phyloP scores from a whole-genome alignment of 1,284 basidiomycete genomes.

The Boletus holoroseus region DNA sequence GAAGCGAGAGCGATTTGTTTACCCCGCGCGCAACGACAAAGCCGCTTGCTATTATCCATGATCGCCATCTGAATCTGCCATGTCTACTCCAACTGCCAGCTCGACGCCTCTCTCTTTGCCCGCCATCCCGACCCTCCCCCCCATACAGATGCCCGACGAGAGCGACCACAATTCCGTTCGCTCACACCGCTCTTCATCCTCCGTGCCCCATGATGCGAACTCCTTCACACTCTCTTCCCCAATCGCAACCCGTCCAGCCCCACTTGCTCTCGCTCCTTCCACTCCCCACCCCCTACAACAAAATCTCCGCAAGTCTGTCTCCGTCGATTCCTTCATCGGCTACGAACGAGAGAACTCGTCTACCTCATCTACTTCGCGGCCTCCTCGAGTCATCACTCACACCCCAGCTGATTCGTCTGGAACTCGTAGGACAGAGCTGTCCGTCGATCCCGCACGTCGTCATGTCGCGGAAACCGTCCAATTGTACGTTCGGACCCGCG shows the following conservation, averaged over 20 bases:
- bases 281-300: slow-evolving; percentile 23
- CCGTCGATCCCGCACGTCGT: slow-evolving; percentile 26
- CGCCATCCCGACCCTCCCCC: slow-evolving; percentile 43
- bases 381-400: slow-evolving; percentile 34
- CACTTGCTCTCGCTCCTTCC: slow-evolving; percentile 19
- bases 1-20: slow-evolving; percentile 4
- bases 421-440: slow-evolving; percentile 22
- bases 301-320: slow-evolving; percentile 62
- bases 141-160: slow-evolving; percentile 40
- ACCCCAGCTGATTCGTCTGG: slow-evolving; percentile 17
- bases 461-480: slow-evolving; percentile 32
- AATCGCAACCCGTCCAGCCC: slow-evolving; percentile 13
- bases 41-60: slow-evolving; percentile 16
- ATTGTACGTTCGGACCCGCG: slow-evolving; percentile 44
- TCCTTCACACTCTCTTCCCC: slow-evolving; percentile 31
- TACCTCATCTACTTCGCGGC: slow-evolving; percentile 32
- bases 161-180: slow-evolving; percentile 16
- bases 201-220: slow-evolving; percentile 35
- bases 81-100: slow-evolving; percentile 19
- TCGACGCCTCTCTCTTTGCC: slow-evolving; percentile 32
- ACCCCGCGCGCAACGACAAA: slow-evolving; percentile 5
- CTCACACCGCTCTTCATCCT: slow-evolving; percentile 16
- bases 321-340: slow-evolving; percentile 65
- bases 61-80: slow-evolving; percentile 19
- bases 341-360: slow-evolving; percentile 39